Evolutionary conservation across 1,284 basidiomycete genomes (phyloP).

Genomic region (Paramarasmius palmivorus): DNA sequence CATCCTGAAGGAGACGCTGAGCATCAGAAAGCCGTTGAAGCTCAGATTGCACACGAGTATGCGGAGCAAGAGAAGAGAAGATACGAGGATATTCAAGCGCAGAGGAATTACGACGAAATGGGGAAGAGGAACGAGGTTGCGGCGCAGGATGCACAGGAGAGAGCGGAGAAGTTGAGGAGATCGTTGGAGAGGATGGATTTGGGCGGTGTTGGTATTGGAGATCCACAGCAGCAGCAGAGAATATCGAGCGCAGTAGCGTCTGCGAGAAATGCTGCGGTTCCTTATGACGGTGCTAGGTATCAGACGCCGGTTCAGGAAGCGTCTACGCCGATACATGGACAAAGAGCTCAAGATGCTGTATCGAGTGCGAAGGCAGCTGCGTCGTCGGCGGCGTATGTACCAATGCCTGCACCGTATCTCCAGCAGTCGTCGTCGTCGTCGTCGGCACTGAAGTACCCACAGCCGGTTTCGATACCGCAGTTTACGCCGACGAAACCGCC

Average conservation of each 20-base stretch:
- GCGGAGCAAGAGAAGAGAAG: no score
- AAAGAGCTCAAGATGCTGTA: not conserved
- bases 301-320: conserved; percentile 23
- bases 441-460: not conserved
- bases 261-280: conserved; percentile 22
- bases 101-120: not conserved
- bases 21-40: not conserved
- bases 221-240: conserved; percentile 9
- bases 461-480: conserved; percentile 10
- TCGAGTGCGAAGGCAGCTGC: not conserved
- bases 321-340: not conserved
- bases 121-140: not conserved
- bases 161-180: not conserved
- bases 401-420: not conserved
- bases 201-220: no score
- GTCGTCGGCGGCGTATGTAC: not conserved
- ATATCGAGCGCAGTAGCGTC: conserved; percentile 15
- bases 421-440: not conserved
- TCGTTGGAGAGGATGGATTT: not conserved
- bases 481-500: conserved; percentile 10
- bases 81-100: not conserved
- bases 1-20: conserved; percentile 26
- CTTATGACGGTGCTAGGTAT: conserved; percentile 6
- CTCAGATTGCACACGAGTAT: not conserved
- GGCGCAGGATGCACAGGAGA: not conserved